Evolutionary conservation across 176 grass and related monocot genomes (phyloP).

Genomic region (Paspalum notatum): DNA sequence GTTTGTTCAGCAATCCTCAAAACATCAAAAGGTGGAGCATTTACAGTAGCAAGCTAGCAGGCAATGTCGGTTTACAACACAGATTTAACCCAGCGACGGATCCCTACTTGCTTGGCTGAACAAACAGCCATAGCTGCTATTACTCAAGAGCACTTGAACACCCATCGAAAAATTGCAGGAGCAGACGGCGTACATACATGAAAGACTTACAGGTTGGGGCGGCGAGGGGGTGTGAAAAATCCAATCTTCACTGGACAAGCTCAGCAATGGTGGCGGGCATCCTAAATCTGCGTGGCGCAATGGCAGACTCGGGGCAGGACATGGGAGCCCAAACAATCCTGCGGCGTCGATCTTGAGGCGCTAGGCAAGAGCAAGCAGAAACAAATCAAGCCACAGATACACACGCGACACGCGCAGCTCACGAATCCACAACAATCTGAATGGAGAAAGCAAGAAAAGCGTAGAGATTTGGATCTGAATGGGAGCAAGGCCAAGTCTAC

Average conservation of each 20-base stretch:
- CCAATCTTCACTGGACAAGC: neutral
- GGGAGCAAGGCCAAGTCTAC: neutral
- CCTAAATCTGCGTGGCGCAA: conserved; percentile 13
- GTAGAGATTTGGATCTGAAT: conserved; percentile 31
- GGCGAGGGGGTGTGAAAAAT: neutral
- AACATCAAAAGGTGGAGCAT: neutral
- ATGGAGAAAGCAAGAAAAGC: neutral
- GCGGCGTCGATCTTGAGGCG: conserved; percentile 11
- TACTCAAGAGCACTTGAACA: neutral
- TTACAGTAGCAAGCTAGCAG: neutral
- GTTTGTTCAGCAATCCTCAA: neutral
- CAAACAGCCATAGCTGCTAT: neutral
- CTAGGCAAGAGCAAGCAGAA: neutral
- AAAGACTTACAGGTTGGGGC: conserved; percentile 19
- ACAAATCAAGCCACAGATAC: neutral
- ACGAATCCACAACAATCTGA: conserved; percentile 8
- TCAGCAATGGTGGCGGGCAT: conserved; percentile 26
- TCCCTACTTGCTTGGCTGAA: neutral
- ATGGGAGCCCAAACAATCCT: neutral
- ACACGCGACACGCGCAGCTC: neutral
- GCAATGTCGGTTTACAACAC: neutral
- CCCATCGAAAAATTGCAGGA: neutral
- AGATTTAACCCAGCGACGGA: neutral
- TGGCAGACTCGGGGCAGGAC: neutral
- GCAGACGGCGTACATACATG: neutral